A percentile compares a stretch with the other conserved stretches of the same genome.
Evolutionary conservation across 2,329 filamentous ascomycete species (phyloP).

Genomic region (Macroventuria anomochaeta): DNA sequence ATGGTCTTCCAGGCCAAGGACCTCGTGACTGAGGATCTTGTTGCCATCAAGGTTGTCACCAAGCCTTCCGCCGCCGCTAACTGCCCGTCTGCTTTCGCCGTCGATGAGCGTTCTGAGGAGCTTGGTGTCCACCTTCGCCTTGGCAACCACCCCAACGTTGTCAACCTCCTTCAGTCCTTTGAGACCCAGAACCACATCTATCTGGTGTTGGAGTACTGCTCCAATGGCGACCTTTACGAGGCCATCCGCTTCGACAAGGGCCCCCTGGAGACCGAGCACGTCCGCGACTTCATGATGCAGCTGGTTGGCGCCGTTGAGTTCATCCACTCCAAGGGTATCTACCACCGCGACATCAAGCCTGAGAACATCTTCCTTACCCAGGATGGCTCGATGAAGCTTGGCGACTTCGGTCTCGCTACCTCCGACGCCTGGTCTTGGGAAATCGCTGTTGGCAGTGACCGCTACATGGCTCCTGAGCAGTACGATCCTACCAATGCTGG

Average conservation of each 20-base stretch:
- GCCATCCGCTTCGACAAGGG: constrained; percentile 89
- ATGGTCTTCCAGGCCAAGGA: constrained; percentile 97
- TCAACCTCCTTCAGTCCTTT: constrained; percentile 89
- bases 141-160: constrained; percentile 84
- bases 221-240: constrained; percentile 95
- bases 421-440: constrained; percentile 90
- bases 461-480: constrained; percentile 99
- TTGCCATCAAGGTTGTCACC: constrained; percentile 95
- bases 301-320: constrained; percentile 87
- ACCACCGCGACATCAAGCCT: constrained; percentile 98
- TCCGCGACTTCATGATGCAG: constrained; percentile 96
- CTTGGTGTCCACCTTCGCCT: constrained; percentile 80
- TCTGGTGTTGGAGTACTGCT: constrained; percentile 93
- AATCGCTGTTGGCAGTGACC: constrained; percentile 92
- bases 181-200: constrained; percentile 91
- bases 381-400: constrained; percentile 89
- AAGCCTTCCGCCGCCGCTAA: constrained; percentile 73
- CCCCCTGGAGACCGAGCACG: constrained; percentile 92
- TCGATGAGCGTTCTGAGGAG: constrained; percentile 85
- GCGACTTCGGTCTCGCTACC: constrained; percentile 93
- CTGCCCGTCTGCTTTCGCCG: constrained; percentile 67
- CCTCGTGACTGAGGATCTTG: constrained; percentile 73
- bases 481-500: constrained; percentile 87
- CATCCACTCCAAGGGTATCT: constrained; percentile 89
- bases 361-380: constrained; percentile 97